phyloP scores from a whole-genome alignment of 768 basidiomycete genomes.

The Lactarius vividus region DNA sequence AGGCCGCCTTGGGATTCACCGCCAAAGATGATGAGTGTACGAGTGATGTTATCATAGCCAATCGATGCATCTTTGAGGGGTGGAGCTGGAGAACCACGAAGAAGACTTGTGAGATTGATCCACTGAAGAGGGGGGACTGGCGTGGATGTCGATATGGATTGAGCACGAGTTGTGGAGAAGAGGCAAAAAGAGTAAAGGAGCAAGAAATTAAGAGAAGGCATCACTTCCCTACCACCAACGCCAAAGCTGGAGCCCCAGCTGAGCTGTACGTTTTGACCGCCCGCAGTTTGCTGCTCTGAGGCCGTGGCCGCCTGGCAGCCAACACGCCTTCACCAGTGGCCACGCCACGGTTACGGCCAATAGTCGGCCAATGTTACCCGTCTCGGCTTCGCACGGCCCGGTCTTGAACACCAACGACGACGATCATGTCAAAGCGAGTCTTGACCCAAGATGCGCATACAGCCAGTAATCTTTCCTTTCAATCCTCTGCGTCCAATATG shows the following conservation, averaged over 20 bases:
- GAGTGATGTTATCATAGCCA: constrained; percentile 49
- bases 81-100: constrained; percentile 53
- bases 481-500: constrained; percentile 9
- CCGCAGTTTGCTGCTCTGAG: constrained; percentile 4
- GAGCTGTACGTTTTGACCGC: background rate
- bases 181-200: constrained; percentile 28
- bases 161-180: constrained; percentile 36
- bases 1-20: constrained; percentile 68
- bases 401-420: background rate
- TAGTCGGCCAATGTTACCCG: background rate
- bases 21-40: constrained; percentile 68
- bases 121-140: constrained; percentile 62
- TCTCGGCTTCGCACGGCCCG: constrained; percentile 5
- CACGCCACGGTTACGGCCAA: background rate
- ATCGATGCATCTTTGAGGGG: constrained; percentile 70
- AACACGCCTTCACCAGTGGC: constrained; percentile 5
- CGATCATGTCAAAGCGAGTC: constrained; percentile 10
- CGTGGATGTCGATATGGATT: constrained; percentile 50
- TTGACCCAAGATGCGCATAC: constrained; percentile 9
- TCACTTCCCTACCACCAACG: background rate
- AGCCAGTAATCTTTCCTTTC: background rate
- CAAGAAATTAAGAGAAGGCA: constrained; percentile 26
- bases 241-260: constrained; percentile 11
- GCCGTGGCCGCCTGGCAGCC: constrained; percentile 9
- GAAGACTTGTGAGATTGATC: constrained; percentile 64